These are phyloP conservation scores for Rachicladosporium sp. DNA, from an alignment of 2,329 filamentous ascomycete genomes.

Conservation along the genomic window DNA sequence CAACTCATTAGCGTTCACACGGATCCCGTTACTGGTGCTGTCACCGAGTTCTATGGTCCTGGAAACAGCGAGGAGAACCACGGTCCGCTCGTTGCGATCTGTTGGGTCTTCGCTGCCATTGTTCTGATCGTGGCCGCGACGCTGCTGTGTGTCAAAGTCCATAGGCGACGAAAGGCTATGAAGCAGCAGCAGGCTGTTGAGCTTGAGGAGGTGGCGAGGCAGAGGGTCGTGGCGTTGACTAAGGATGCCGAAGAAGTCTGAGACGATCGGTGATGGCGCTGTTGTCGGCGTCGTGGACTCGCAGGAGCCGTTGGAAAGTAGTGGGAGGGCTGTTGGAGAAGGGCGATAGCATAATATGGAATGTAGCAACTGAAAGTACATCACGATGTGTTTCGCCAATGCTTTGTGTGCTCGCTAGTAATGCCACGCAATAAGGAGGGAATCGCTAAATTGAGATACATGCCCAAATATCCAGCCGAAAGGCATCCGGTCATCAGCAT, in stretches of 20 bases:
- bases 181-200: background rate
- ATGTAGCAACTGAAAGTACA: background rate
- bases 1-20: background rate
- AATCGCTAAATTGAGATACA: constrained; percentile 1
- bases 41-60: background rate
- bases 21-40: background rate
- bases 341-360: background rate
- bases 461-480: background rate
- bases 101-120: background rate
- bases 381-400: background rate
- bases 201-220: constrained; percentile 1
- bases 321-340: background rate
- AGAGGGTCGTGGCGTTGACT: background rate
- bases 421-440: background rate
- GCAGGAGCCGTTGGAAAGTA: background rate
- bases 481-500: background rate
- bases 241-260: background rate
- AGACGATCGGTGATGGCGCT: background rate
- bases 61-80: background rate
- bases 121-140: too few relatives aligned
- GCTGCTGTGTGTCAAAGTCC: background rate
- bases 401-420: background rate
- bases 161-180: background rate
- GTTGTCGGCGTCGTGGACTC: constrained; percentile 1
- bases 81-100: background rate